Conservation (phyloP, 2,329 filamentous ascomycete genomes). For the Diaporthe ilicicola region DNA sequence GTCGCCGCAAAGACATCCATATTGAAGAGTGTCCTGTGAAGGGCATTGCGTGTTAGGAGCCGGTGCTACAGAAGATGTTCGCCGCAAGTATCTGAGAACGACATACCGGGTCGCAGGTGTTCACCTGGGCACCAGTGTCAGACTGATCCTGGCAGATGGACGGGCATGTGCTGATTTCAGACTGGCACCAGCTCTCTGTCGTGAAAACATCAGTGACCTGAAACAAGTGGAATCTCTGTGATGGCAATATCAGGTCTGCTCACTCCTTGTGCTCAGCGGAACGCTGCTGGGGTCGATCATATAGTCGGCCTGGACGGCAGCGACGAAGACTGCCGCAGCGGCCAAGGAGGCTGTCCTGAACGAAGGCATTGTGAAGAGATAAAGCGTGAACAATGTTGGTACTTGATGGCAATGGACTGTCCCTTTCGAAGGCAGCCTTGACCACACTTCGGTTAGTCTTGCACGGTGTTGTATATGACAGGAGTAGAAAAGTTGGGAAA, state of each 20-base stretch:
- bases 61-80: neutral
- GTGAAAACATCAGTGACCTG: constrained; percentile 27
- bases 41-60: neutral
- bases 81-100: neutral
- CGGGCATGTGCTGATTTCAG: constrained; percentile 72
- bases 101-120: constrained; percentile 74
- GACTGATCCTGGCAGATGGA: constrained; percentile 73
- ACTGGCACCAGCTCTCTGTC: constrained; percentile 71
- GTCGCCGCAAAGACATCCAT: constrained; percentile 76
- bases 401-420: neutral
- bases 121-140: constrained; percentile 61
- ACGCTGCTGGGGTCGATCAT: constrained; percentile 71
- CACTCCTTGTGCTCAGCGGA: constrained; percentile 59
- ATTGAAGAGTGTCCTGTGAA: constrained; percentile 66
- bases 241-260: constrained; percentile 38
- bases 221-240: neutral
- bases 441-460: neutral
- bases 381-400: neutral
- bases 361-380: constrained; percentile 59
- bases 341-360: constrained; percentile 63
- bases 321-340: constrained; percentile 60
- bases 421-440: neutral
- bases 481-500: neutral
- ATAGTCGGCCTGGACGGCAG: constrained; percentile 65
- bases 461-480: neutral